Evolutionary conservation across 2,329 filamentous ascomycete genomes (phyloP), one percentile per base, ranked within the genome.

Genomic region (Ophiostoma perfectum): DNA sequence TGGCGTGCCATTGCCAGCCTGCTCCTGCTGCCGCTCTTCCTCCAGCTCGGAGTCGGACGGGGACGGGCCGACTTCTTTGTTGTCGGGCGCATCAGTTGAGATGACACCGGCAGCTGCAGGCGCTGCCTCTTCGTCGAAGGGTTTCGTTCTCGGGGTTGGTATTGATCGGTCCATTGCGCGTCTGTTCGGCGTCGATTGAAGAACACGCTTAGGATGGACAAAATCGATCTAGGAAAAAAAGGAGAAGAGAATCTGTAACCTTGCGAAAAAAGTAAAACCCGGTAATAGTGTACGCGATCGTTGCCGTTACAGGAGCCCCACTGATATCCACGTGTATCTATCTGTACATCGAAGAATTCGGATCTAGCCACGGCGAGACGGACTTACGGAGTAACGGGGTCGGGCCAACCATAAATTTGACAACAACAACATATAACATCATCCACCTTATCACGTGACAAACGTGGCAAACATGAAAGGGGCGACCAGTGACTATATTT

Each of bases 1-100:
- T 41, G 60, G 14, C 39, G 60, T 3, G 38, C 8, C 27, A 27
- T 27, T 27, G 8, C 16, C 60, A 36, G 14, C 27, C 12, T 36
- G 52, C 27, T 27, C 42, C 42, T 44, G 42, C 5, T 58, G 52
- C 8, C 14, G 27, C 27, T 60, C 55, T 14, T 39, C 38, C 14
- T 63, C 58, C n/a, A 60, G 55, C 55, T 60, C 55, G 4, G 55
- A 60, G 55, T 60, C 55, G 55, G 27, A 38, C 55, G 55, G 55
- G 27, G 55, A 60, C 27, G 36, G 27, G 27, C 27, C 55, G 55
- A 18, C 55, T 60, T 60, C 55, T 60, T 38, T 39, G 55, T 36
- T 60, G 11, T 38, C 36, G 9, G 55, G 27, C 27, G 27, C 55
- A 60, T 60, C 55, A 14, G 27, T 36, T 12, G 27, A 39, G 11